Base-by-base conservation (phyloP, 2,329 filamentous ascomycete species). In the Pestalotiopsis fici region DNA sequence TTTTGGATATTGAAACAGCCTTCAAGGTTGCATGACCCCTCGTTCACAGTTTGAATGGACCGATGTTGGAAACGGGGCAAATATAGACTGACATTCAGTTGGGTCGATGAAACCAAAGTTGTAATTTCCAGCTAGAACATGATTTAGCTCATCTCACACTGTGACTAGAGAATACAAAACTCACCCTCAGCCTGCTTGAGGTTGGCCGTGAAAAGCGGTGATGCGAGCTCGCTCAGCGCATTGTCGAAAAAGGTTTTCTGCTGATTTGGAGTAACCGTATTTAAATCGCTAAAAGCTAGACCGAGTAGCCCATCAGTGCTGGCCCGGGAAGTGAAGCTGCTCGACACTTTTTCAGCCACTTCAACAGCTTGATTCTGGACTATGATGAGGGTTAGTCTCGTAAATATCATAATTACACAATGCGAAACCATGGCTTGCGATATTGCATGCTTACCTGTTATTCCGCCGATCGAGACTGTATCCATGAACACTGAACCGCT, bases 151-250 rank as follows among this genome's bases (percentile, higher is more conserved):
- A 25, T n/a, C 21, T n/a, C 7, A 15, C 3, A 35, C 15, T 23
- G 27, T 35, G 43, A 11, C 1, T 66, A 2, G 25, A 59, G n/a
- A 71, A 66, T 73, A 82, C 80, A 74, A n/a, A 64, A 35, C 62
- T 3, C 28, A 65, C 63, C 50, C 27, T 78, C 77, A n/a, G 74
- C 72, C 61, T 76, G 72, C 70, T 73, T 79, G 35, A 81, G 69
- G 66, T 81, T 77, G 57, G 85, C 87, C 11, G 88, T 87, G 77
- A 91, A 90, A 54, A 91, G 76, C 12, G 85, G 85, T 39, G 69
- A 62, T n/a, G 74, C 75, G 1, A 80, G 71, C 60, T 74, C 55
- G 27, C 55, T 39, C 39, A 73, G 64, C 54, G 78, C 75, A 43
- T 81, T 82, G 61, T 82, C 79, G 28, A 82, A 79, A 60, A 83